Evolutionary conservation across 805 yeast genomes (phyloP).

Genomic region (Pichia nakasei): DNA sequence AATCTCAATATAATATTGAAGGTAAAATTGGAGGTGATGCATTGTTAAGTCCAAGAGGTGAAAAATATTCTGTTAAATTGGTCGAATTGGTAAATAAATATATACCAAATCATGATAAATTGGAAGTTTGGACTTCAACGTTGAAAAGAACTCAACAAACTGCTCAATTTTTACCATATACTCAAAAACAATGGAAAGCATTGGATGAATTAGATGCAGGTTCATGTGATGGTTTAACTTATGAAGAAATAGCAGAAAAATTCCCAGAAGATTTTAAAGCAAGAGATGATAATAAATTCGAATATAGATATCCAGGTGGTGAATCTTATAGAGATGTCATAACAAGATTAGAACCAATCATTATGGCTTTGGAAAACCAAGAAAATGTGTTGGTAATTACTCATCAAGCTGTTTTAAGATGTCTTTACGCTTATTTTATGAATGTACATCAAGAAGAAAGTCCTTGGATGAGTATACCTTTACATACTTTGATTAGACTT

Average conservation of each 20-base stretch:
- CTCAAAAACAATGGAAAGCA: slow-evolving; percentile 90
- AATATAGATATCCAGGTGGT: slow-evolving; percentile 94
- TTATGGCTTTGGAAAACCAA: slow-evolving; percentile 96
- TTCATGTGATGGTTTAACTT: slow-evolving; percentile 93
- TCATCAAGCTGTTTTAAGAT: slow-evolving; percentile 94
- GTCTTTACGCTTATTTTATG: slow-evolving; percentile 97
- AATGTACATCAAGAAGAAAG: slow-evolving; percentile 95
- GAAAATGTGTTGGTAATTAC: slow-evolving; percentile 93
- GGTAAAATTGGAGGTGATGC: slow-evolving; percentile 98
- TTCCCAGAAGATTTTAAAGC: slow-evolving; percentile 95
- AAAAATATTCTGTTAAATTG: slow-evolving; percentile 70
- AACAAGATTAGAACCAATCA: slow-evolving; percentile 89
- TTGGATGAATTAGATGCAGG: slow-evolving; percentile 96
- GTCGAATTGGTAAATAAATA: slow-evolving; percentile 67
- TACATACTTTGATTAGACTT: slow-evolving; percentile 86
- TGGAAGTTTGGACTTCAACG: slow-evolving; percentile 96
- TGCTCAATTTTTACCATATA: slow-evolving; percentile 70
- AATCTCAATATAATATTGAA: slow-evolving; percentile 80
- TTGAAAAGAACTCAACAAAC: slow-evolving; percentile 88
- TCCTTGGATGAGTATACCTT: slow-evolving; percentile 98
- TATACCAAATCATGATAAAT: slow-evolving; percentile 49
- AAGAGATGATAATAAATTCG: slow-evolving; percentile 91
- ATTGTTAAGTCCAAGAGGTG: slow-evolving; percentile 72
- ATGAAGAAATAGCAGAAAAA: slow-evolving; percentile 75
- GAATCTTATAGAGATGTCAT: slow-evolving; percentile 96